Evolutionary conservation across 169 alveolate genomes (phyloP).

Genomic region (Eimeria brunetti): DNA sequence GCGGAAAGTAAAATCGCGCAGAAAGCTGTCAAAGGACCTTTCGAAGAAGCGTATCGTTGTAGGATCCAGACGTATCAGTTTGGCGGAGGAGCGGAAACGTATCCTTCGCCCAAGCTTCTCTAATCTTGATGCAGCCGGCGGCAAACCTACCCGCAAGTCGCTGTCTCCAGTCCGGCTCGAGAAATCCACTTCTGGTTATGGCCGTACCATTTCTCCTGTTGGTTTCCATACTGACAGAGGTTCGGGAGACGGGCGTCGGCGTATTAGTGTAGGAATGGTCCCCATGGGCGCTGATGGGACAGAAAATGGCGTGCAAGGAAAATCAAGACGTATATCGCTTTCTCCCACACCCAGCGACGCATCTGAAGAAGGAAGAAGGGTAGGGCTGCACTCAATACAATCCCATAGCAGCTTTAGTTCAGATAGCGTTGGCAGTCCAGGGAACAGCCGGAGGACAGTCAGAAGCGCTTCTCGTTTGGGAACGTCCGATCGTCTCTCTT

Average conservation of each 20-base stretch:
- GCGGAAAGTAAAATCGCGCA: slow-evolving; percentile 44
- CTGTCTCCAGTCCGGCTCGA: background rate
- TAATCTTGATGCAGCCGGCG: slow-evolving; percentile 1
- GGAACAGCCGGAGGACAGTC: slow-evolving; percentile 18
- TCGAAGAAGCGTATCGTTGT: background rate
- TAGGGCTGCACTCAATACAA: slow-evolving; percentile 35
- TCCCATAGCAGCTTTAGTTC: slow-evolving; percentile 38
- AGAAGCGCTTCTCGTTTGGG: slow-evolving; percentile 32
- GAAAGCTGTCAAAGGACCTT: background rate
- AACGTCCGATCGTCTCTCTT: background rate
- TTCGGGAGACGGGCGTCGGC: slow-evolving; percentile 31
- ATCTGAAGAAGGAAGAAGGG: background rate
- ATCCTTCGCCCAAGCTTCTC: slow-evolving; percentile 66
- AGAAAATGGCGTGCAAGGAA: slow-evolving; percentile 4
- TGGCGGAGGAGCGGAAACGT: slow-evolving; percentile 25
- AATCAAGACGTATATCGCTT: slow-evolving; percentile 44
- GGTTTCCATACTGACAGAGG: slow-evolving; percentile 6
- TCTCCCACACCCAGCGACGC: slow-evolving; percentile 34
- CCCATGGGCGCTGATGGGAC: background rate
- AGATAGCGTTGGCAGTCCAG: slow-evolving; percentile 21
- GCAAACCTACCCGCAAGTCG: slow-evolving; percentile 26
- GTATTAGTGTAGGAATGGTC: slow-evolving; percentile 18
- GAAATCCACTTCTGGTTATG: background rate
- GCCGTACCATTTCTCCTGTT: slow-evolving; percentile 66
- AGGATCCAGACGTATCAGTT: background rate